Evolutionary conservation across 1,284 basidiomycete genomes (phyloP).

Genomic region (Pyrrhoderma lamaoense): DNA sequence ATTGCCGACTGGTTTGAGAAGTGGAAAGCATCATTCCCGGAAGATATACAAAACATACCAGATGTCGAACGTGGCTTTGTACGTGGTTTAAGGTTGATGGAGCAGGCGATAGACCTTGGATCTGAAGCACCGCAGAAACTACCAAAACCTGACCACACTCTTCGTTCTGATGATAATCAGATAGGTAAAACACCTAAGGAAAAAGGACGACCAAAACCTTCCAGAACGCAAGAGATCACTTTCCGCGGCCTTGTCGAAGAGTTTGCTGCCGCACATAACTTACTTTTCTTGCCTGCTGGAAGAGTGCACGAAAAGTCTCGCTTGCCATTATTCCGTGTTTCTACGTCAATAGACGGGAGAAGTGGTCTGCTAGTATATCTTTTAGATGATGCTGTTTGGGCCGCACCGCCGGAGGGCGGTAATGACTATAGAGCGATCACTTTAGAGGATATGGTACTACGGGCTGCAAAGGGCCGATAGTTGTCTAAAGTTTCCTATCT

Average conservation of each 20-base stretch:
- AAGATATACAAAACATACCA: constrained; percentile 53
- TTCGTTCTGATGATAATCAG: constrained; percentile 20
- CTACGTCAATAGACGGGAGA: constrained; percentile 69
- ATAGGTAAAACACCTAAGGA: constrained; percentile 19
- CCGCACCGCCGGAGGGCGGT: constrained; percentile 32
- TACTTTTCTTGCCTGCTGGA: constrained; percentile 84
- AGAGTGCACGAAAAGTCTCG: constrained; percentile 75
- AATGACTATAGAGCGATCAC: constrained; percentile 49
- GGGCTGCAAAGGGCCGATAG: constrained; percentile 34
- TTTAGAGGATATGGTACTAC: constrained; percentile 63
- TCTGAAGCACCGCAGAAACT: constrained; percentile 60
- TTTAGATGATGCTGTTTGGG: constrained; percentile 85
- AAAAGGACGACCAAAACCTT: constrained; percentile 28
- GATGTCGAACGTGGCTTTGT: constrained; percentile 76
- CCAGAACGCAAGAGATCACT: constrained; percentile 69
- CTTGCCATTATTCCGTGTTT: constrained; percentile 82
- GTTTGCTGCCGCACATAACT: constrained; percentile 71
- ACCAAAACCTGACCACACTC: constrained; percentile 51
- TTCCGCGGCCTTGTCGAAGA: constrained; percentile 92
- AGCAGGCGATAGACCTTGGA: constrained; percentile 82
- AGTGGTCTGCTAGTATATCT: constrained; percentile 82
- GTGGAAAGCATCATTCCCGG: constrained; percentile 82
- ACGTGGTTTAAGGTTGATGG: constrained; percentile 84
- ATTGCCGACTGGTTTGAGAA: constrained; percentile 87
- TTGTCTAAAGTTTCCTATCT: too few species aligned